Percentiles rank a stretch among this genome's conserved stretches.
These are phyloP conservation scores for Breynia disticha DNA, from an alignment of 441 rosid species.

Conservation along the genomic window DNA sequence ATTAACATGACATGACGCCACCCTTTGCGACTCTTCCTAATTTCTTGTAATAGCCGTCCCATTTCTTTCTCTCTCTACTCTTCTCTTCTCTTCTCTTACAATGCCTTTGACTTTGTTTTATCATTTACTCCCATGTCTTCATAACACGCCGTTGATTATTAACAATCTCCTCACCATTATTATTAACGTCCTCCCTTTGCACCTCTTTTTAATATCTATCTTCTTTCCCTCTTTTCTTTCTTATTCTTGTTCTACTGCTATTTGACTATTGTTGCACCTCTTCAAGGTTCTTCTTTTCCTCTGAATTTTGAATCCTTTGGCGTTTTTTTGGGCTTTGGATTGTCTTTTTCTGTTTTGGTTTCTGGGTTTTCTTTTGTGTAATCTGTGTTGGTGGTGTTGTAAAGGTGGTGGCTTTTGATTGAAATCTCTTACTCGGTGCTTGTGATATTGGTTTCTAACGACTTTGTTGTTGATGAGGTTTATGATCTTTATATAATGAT, in stretches of 20 bases:
- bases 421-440: conserved; percentile 13
- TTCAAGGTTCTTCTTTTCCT: background rate
- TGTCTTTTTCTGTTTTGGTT: conserved; percentile 6
- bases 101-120: conserved; percentile 20
- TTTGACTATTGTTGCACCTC: too few species aligned
- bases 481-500: conserved; percentile 21
- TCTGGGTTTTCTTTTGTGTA: conserved; percentile 12
- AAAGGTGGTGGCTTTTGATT: conserved; percentile 8
- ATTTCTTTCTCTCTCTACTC: conserved; percentile 3
- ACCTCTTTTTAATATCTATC: background rate
- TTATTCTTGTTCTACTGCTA: background rate
- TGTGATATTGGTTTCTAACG: too few species aligned
- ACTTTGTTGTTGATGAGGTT: background rate
- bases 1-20: conserved; percentile 10
- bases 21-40: conserved; percentile 16
- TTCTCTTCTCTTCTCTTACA: background rate
- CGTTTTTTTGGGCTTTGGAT: background rate
- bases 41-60: conserved; percentile 13
- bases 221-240: background rate
- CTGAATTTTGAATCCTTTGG: background rate
- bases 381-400: conserved; percentile 1
- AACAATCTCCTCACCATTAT: background rate
- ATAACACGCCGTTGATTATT: background rate
- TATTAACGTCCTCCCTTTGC: too few species aligned
- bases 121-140: background rate